phyloP scores from a whole-genome alignment of 176 grass and related monocot genomes.

The Dendrocalamus sinicus region DNA sequence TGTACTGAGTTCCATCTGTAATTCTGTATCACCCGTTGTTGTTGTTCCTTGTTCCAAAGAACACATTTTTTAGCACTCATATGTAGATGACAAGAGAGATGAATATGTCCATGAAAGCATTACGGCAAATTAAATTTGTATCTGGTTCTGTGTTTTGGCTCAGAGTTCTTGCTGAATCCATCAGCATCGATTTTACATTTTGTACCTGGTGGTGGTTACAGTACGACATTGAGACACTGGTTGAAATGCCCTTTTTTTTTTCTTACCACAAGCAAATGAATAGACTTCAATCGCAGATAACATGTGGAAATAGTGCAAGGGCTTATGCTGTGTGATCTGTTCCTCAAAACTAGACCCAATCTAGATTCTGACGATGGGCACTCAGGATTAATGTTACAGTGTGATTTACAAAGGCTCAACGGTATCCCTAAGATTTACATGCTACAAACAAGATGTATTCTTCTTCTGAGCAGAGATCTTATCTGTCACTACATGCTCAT shows the following conservation, averaged over 20 bases:
- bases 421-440: conserved; percentile 63
- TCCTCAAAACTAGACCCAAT: conserved; percentile 30
- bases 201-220: background rate
- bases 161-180: background rate
- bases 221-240: background rate
- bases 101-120: conserved; percentile 44
- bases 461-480: conserved; percentile 31
- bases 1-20: conserved; percentile 49
- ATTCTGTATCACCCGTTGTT: conserved; percentile 37
- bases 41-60: conserved; percentile 28
- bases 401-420: conserved; percentile 57
- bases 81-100: conserved; percentile 49
- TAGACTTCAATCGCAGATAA: conserved; percentile 9
- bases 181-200: background rate
- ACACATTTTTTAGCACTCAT: conserved; percentile 6
- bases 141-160: background rate
- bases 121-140: conserved; percentile 11
- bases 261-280: conserved; percentile 1
- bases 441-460: conserved; percentile 55
- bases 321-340: conserved; percentile 24
- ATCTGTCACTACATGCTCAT: conserved; percentile 47
- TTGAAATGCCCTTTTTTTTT: background rate
- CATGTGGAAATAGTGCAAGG: conserved; percentile 27
- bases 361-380: background rate
- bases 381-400: conserved; percentile 47